Conservation (phyloP, 805 yeast species). For the Pichia phayaonensis region DNA sequence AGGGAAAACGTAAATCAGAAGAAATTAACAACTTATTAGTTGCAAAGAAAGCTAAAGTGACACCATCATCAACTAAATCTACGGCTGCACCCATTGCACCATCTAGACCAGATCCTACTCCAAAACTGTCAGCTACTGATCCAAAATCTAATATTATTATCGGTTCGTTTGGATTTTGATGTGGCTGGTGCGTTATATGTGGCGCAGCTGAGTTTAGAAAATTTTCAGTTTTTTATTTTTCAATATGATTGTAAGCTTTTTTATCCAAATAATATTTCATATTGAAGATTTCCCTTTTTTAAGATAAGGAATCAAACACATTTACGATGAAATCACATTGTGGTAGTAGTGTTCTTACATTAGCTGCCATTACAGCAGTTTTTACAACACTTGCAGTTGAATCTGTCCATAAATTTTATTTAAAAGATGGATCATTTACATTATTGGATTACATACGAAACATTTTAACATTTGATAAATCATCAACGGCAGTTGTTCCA, state of each 20-base stretch:
- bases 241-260: neutral
- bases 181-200: neutral
- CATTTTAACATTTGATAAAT: neutral
- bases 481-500: neutral
- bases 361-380: slow-evolving; percentile 3
- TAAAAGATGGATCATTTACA: slow-evolving; percentile 4
- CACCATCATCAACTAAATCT: neutral
- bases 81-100: neutral
- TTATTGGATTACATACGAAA: slow-evolving; percentile 7
- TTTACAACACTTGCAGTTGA: slow-evolving; percentile 7
- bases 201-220: neutral
- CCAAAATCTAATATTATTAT: slow-evolving; percentile 4
- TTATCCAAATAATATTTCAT: neutral
- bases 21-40: neutral
- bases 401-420: slow-evolving; percentile 2
- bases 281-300: neutral
- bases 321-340: neutral
- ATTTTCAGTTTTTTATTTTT: neutral
- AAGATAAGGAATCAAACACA: neutral
- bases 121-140: neutral
- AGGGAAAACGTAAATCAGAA: neutral
- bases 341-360: neutral
- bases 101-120: neutral
- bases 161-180: slow-evolving; percentile 8
- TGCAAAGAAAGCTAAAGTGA: neutral